These are phyloP conservation scores for Thalassiosira delicatula DNA, from an alignment of 352 stramenopile species.

Conservation along the genomic window DNA sequence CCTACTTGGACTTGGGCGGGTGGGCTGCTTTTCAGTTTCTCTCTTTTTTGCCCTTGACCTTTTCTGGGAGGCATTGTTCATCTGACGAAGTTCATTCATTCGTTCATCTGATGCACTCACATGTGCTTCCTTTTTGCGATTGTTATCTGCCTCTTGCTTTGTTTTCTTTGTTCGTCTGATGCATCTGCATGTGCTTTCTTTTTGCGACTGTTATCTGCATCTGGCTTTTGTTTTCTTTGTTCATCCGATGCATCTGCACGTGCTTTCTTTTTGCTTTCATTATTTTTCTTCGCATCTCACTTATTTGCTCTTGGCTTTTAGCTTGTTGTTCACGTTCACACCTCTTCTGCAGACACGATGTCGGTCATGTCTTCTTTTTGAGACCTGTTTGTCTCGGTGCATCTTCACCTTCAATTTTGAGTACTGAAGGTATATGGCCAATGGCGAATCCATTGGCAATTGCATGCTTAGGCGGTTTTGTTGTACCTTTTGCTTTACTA, in stretches of 20 bases:
- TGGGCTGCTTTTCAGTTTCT: background rate
- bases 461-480: conserved; percentile 8
- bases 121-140: background rate
- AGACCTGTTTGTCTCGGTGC: conserved; percentile 11
- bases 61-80: background rate
- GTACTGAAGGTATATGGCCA: conserved; percentile 12
- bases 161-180: background rate
- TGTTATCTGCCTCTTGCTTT: background rate
- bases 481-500: background rate
- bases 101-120: background rate
- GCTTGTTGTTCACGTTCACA: background rate
- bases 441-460: conserved; percentile 42
- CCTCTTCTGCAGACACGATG: conserved; percentile 18
- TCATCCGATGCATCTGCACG: background rate
- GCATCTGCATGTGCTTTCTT: background rate
- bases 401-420: conserved; percentile 12
- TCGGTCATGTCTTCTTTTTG: conserved; percentile 23
- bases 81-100: background rate
- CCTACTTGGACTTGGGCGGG: background rate
- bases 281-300: background rate
- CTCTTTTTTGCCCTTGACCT: background rate
- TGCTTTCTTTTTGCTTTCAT: background rate
- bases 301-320: background rate
- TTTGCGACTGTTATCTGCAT: background rate
- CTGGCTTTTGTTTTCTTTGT: background rate